Evolutionary conservation across 106 monocot genomes (phyloP).

Genomic region (Hemerocallis citrina): DNA sequence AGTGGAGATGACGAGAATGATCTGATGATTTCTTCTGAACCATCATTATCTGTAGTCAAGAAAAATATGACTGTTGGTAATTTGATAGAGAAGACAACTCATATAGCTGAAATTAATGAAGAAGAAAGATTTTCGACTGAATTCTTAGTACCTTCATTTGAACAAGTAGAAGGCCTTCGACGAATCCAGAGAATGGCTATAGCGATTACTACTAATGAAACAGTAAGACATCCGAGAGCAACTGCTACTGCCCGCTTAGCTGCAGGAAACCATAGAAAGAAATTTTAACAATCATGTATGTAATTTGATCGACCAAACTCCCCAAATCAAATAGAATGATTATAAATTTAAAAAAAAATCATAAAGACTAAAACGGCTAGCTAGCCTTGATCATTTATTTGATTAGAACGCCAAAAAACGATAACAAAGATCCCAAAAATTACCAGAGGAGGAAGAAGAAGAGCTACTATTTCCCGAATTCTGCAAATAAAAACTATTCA

Average conservation of each 20-base stretch:
- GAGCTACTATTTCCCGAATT: background rate
- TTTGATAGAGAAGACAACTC: background rate
- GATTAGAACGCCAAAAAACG: background rate
- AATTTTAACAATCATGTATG: no score
- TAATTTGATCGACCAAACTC: no score
- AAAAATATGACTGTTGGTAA: background rate
- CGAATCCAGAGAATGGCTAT: slow-evolving; percentile 24
- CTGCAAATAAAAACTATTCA: slow-evolving; percentile 33
- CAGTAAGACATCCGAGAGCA: background rate
- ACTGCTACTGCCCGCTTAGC: background rate
- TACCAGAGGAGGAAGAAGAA: background rate
- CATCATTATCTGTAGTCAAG: slow-evolving; percentile 13
- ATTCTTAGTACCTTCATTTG: slow-evolving; percentile 12
- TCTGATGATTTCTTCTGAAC: slow-evolving; percentile 27
- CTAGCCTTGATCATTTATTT: background rate
- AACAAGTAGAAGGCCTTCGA: slow-evolving; percentile 10
- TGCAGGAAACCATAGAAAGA: no score
- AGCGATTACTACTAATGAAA: background rate
- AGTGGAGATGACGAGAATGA: slow-evolving; percentile 35
- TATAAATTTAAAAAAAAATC: background rate
- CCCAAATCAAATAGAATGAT: background rate
- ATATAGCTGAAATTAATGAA: background rate
- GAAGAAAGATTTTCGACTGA: background rate
- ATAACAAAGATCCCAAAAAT: background rate
- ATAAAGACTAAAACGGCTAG: background rate